phyloP scores from a whole-genome alignment of 1,139 yeast species.

The Diutina pseudorugosa region DNA sequence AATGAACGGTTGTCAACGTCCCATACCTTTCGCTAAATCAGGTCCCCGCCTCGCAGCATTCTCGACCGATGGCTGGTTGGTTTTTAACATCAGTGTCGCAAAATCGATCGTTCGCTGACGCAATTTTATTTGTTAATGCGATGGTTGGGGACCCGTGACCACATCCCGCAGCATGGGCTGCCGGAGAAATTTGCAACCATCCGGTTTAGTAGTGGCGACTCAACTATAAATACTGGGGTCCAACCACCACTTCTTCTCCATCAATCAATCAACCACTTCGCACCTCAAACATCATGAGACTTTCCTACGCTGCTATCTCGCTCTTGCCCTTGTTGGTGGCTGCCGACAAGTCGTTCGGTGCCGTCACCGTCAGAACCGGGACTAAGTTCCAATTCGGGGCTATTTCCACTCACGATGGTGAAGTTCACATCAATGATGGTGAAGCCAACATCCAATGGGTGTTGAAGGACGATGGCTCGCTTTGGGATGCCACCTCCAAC shows the following conservation, averaged over 20 bases:
- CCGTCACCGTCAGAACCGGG: constrained; percentile 16
- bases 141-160: neutral
- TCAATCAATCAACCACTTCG: neutral
- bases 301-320: constrained; percentile 8
- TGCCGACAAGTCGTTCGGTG: constrained; percentile 13
- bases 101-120: neutral
- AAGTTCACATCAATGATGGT: neutral
- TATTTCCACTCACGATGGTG: neutral
- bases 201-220: neutral
- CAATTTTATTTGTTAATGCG: neutral
- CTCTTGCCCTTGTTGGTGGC: constrained; percentile 13
- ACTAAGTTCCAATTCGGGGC: constrained; percentile 6
- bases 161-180: neutral
- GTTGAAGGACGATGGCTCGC: neutral
- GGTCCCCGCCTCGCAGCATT: neutral
- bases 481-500: neutral
- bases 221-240: neutral
- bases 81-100: neutral
- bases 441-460: neutral
- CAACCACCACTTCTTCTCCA: neutral
- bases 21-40: neutral
- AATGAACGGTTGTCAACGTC: neutral
- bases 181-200: neutral
- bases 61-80: neutral
- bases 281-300: neutral